These are phyloP conservation scores for Eucalyptus paniculata DNA, from an alignment of 345 rosid species.

Conservation along the genomic window DNA sequence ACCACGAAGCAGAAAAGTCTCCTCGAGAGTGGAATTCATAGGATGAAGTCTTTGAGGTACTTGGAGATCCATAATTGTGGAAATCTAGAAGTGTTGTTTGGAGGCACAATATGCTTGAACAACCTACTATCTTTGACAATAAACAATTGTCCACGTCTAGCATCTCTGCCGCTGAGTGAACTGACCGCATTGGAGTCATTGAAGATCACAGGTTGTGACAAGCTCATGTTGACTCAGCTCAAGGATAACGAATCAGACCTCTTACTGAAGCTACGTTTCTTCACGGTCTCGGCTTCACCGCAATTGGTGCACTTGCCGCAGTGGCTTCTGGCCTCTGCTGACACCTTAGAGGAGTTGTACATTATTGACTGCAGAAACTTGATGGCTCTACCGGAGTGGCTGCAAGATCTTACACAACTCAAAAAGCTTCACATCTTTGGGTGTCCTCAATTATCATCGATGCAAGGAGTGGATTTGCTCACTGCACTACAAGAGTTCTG, in stretches of 20 bases:
- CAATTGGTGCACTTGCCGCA: not conserved
- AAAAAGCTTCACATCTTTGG: not conserved
- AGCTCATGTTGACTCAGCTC: not conserved
- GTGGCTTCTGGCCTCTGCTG: not conserved
- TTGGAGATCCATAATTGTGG: not conserved
- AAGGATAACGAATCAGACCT: not conserved
- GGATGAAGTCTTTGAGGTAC: not conserved
- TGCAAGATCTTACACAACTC: not conserved
- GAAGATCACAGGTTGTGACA: not conserved
- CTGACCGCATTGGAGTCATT: not conserved
- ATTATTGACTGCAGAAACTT: not conserved
- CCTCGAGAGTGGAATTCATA: not conserved
- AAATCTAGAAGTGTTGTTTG: not conserved
- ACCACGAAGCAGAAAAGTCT: not conserved
- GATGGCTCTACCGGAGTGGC: not conserved
- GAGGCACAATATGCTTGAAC: accelerated
- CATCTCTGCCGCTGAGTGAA: not conserved
- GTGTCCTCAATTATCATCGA: not conserved
- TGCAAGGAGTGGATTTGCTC: not conserved
- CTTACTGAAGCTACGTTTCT: not conserved
- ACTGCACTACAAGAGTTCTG: not conserved
- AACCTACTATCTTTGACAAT: not conserved
- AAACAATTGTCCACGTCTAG: not conserved
- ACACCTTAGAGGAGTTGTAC: not conserved
- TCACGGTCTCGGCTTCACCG: not conserved